Base-by-base conservation (phyloP, 306 rosid species). In the Hippophae rhamnoides region DNA sequence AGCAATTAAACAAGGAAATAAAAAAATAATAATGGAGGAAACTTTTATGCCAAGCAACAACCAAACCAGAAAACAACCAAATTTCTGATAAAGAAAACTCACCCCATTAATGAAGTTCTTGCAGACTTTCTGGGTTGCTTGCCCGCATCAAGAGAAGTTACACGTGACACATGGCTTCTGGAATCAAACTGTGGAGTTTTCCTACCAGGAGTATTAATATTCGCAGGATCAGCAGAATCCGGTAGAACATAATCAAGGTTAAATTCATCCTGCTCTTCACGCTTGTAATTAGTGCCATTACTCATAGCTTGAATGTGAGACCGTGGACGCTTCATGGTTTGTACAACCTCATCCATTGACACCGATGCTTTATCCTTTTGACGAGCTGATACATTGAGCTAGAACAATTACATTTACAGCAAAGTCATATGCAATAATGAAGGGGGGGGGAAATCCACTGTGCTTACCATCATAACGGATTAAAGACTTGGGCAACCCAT, bases 331-430 rank as follows among this genome's bases (percentile, higher is more conserved):
- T 69, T 88, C 42, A 92, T 78, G 26, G 86, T 88, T 70, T 92
- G 96, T 57, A 92, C 81, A 61, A 92, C 96, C 84, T 92, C 99
- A 1, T 78, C 71, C 42, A 92, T 80, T 50, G 97, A 92, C 61
- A 69, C 92, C 65, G 80, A 10, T 46, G 99, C 99, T 50, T 61
- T 70, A 64, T 86, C 99, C 86, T 82, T 86, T 67, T 87, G 96
- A 65, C 90, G 86, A 79, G 90, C 98, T 87, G 72, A 66, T 52
- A 70, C 62, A 75, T 62, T 60, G 79, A 78, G 59, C 45, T 66
- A 65, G 6, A 44, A 79, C 43, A 49, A 68, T 83, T 50, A 79
- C 60, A 31, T 31, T 31, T 31, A 31, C 63, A 51, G 23, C 56
- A 62, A 51, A 58, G 43, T 47, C 47, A 65, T 8, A 61, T 57